Evolutionary conservation across 176 grass and related monocot genomes (phyloP), one percentile per base, ranked within the genome.

Genomic region (Avena atlantica): DNA sequence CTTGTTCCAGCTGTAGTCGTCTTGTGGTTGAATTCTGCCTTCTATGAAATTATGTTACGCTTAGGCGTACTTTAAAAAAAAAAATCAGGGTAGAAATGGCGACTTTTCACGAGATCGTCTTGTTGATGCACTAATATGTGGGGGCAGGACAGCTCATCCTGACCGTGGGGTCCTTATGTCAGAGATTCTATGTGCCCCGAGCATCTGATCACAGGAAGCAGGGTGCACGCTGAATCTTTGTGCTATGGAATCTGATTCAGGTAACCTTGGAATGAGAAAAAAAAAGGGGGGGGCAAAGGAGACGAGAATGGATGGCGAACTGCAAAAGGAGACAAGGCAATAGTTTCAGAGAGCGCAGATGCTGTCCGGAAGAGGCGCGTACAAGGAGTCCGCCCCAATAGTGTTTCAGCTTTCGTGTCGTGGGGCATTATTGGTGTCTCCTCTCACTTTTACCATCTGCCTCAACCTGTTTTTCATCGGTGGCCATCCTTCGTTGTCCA

Each of bases 211-310:
- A 37, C 7, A 1, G n/a, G 29, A 70, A 70, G 20, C 66, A 59
- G 66, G 31, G 45, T 58, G 20, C 42, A 16, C 27, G 3, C 62
- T 21, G 45, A 47, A 68, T 68, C 47, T 2, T 47, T 25, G 14
- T 11, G 24, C 14, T 6, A 52, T 53, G 84, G 84, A 79, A 79
- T 86, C 50, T 57, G 84, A 47, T 79, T 48, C 75, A 79, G 62
- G 61, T n/a, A 74, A 84, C 14, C 72, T 29, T 23, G 9, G 13
- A 49, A 52, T 8, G 7, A 6, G 13, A 9, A 55, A 8, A 27
- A 45, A 3, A 34, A 34, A 1, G 1, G 1, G 25, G 31, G 14
- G 29, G 13, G 40, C 55, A 51, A 61, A 34, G 14, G 42, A 9
- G 14, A 44, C 14, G 36, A 21, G 59, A 64, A 60, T 10, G 80